These are phyloP conservation scores for Incumbomyces delicatus DNA, from an alignment of 2,329 filamentous ascomycete species.

Conservation along the genomic window DNA sequence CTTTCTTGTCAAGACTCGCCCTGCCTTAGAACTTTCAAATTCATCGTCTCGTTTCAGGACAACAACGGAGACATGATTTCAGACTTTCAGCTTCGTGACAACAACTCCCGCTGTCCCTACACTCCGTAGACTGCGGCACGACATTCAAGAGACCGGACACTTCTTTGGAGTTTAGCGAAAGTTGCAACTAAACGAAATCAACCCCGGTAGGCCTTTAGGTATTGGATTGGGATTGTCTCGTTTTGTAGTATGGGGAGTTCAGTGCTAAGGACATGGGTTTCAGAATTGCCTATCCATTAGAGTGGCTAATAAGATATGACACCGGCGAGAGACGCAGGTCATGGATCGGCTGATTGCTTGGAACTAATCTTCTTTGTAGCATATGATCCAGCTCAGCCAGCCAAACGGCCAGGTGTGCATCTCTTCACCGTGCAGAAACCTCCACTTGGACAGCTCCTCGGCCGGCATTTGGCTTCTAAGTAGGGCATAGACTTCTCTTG, in stretches of 20 bases:
- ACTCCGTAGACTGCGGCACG: too few species aligned
- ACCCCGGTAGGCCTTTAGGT: too few species aligned
- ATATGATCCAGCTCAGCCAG: conserved; percentile 20
- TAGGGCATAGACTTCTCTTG: conserved; percentile 53
- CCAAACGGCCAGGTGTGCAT: conserved; percentile 20
- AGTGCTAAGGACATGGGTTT: conserved; percentile 58
- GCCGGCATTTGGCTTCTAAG: conserved; percentile 31
- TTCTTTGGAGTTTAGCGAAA: too few species aligned
- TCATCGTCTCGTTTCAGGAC: too few species aligned
- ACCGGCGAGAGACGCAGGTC: not conserved
- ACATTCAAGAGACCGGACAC: too few species aligned
- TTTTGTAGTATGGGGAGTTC: conserved; percentile 51
- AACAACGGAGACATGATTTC: too few species aligned
- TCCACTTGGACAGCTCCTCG: conserved; percentile 18
- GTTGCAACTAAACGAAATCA: too few species aligned
- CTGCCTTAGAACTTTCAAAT: too few species aligned
- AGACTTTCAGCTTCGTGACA: too few species aligned
- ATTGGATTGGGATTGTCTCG: too few species aligned
- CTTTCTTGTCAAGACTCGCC: too few species aligned
- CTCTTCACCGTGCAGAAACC: conserved; percentile 18
- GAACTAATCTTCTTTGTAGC: conserved; percentile 14
- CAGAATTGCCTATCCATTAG: conserved; percentile 42
- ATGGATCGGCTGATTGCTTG: not conserved
- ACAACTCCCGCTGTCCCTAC: too few species aligned
- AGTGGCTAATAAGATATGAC: conserved; percentile 4